Conservation (phyloP, 2,329 filamentous ascomycete genomes). For the Aspergillus transmontanensis region DNA sequence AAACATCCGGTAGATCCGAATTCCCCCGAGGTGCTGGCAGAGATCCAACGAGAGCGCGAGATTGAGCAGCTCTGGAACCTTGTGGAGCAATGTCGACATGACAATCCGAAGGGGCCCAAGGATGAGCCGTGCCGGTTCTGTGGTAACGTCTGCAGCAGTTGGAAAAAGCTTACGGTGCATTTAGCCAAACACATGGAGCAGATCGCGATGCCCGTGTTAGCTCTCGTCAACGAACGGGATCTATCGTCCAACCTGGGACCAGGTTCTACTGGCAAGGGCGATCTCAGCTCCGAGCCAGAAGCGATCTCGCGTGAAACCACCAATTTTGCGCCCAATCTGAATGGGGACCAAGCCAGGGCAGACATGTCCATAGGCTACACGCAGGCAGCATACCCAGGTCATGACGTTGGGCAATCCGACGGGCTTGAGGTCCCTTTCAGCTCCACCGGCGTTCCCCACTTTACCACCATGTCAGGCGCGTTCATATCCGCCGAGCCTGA, state of each 20-base stretch:
- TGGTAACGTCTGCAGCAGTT: slow-evolving; percentile 74
- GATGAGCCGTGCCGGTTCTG: slow-evolving; percentile 88
- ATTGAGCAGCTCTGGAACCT: slow-evolving; percentile 72
- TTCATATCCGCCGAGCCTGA: slow-evolving; percentile 33
- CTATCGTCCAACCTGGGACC: slow-evolving; percentile 27
- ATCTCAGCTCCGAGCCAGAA: slow-evolving; percentile 10
- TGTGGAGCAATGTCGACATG: slow-evolving; percentile 74
- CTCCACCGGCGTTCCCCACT: slow-evolving; percentile 19
- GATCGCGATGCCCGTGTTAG: slow-evolving; percentile 78
- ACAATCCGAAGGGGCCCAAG: slow-evolving; percentile 66
- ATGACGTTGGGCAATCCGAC: slow-evolving; percentile 10
- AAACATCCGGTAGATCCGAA: slow-evolving; percentile 52
- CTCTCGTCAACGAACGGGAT: slow-evolving; percentile 48
- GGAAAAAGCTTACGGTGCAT: slow-evolving; percentile 95
- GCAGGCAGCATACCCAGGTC: slow-evolving; percentile 13
- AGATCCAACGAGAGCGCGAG: slow-evolving; percentile 36
- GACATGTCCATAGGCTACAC: slow-evolving; percentile 14
- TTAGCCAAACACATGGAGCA: slow-evolving; percentile 93
- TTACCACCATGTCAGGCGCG: slow-evolving; percentile 27
- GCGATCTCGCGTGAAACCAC: slow-evolving; percentile 10
- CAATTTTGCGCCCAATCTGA: slow-evolving; percentile 13
- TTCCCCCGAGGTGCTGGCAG: slow-evolving; percentile 27
- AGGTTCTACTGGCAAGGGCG: slow-evolving; percentile 12
- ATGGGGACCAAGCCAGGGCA: slow-evolving; percentile 8
- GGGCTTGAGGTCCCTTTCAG: slow-evolving; percentile 17